A percentile compares a stretch with the other conserved stretches of the same genome.
Evolutionary conservation across 495 filamentous ascomycete species (phyloP).

Genomic region (Xylaria acuta): DNA sequence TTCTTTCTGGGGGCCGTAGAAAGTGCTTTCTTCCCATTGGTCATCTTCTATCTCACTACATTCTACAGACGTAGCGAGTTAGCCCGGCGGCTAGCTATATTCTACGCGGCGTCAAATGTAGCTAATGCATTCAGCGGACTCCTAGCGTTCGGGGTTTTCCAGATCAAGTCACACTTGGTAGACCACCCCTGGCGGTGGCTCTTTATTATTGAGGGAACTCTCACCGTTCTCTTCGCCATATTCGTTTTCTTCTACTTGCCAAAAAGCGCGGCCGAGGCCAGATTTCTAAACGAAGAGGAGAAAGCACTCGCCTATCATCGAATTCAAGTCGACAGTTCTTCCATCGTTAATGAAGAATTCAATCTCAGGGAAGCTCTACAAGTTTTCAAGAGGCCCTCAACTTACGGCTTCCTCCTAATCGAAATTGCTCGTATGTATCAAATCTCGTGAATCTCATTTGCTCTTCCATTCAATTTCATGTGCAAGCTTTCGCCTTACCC

Average conservation of each 20-base stretch:
- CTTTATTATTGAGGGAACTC: constrained; percentile 75
- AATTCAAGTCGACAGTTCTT: constrained; percentile 75
- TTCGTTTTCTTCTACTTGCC: constrained; percentile 79
- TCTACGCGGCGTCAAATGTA: constrained; percentile 78
- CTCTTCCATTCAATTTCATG: too few species aligned
- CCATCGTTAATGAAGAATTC: constrained; percentile 74
- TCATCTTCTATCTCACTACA: constrained; percentile 57
- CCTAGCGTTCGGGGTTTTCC: constrained; percentile 78
- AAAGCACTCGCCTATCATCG: constrained; percentile 74
- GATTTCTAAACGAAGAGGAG: constrained; percentile 69
- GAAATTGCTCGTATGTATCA: constrained; percentile 53
- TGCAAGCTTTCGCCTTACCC: not conserved
- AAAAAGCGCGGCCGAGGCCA: constrained; percentile 63
- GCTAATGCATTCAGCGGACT: constrained; percentile 77
- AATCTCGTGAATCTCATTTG: constrained; percentile 9
- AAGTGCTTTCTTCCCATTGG: constrained; percentile 75
- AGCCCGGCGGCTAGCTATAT: constrained; percentile 75
- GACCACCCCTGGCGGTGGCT: constrained; percentile 74
- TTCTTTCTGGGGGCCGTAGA: constrained; percentile 77
- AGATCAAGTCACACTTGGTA: constrained; percentile 54
- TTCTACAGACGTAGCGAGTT: constrained; percentile 82
- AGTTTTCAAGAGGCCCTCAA: constrained; percentile 68
- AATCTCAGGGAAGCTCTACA: constrained; percentile 66
- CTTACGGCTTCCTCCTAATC: constrained; percentile 69
- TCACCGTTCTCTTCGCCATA: constrained; percentile 67